phyloP scores from a whole-genome alignment of 2,329 filamentous ascomycete genomes.

The Colletotrichum karsti region DNA sequence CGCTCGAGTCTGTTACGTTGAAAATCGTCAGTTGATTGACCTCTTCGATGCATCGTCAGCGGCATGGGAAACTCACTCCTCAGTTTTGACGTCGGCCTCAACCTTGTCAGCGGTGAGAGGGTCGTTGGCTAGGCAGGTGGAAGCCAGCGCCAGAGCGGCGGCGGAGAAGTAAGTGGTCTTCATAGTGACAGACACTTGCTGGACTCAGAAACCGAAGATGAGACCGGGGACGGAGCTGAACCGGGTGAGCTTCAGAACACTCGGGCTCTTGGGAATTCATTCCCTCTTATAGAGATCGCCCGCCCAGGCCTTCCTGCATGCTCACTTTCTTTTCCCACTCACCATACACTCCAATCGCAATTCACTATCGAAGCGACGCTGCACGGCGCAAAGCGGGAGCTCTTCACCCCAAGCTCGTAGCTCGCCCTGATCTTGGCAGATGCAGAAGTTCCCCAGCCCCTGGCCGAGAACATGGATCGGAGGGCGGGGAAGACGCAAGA shows the following conservation, averaged over 20 bases:
- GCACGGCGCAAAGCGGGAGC: not conserved
- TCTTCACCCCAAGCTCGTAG: constrained; percentile 8
- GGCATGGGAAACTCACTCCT: constrained; percentile 39
- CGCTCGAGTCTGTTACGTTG: constrained; percentile 52
- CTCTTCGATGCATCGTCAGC: not conserved
- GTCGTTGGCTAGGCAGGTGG: constrained; percentile 31
- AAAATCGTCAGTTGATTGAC: not conserved
- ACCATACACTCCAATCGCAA: not conserved
- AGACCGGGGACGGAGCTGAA: not conserved
- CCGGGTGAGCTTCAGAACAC: not conserved
- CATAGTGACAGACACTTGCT: constrained; percentile 1
- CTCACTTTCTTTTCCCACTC: not conserved
- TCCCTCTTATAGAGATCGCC: not conserved
- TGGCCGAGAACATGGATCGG: not conserved
- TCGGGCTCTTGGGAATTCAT: not conserved
- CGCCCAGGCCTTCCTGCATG: not conserved
- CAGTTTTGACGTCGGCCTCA: constrained; percentile 46
- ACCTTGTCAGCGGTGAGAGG: constrained; percentile 47
- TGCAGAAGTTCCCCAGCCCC: not conserved
- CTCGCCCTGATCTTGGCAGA: constrained; percentile 15
- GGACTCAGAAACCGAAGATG: not conserved
- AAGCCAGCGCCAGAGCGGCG: constrained; percentile 21
- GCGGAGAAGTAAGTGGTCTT: constrained; percentile 21
- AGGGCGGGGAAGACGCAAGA: not conserved
- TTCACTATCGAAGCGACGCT: not conserved